phyloP scores from a whole-genome alignment of 202 grass and related monocot species.

The Setaria italica region DNA sequence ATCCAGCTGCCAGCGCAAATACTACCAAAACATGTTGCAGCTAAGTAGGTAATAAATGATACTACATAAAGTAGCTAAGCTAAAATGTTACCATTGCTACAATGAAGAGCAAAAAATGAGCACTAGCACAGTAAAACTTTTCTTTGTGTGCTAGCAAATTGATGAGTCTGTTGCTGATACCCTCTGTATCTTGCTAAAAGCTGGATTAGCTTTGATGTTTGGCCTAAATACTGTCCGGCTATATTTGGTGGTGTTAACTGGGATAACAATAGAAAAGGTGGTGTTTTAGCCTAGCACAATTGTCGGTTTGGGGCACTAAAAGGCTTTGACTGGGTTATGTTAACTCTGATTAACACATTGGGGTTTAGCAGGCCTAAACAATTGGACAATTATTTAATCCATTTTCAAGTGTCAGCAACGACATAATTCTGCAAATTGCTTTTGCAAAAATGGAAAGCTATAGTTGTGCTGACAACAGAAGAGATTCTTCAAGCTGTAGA shows the following conservation, averaged over 20 bases:
- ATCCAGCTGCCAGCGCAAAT: constrained; percentile 14
- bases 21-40: constrained; percentile 5
- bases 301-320: background rate
- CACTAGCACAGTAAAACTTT: constrained; percentile 16
- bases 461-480: background rate
- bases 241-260: background rate
- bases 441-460: background rate
- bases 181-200: background rate
- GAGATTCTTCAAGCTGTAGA: background rate
- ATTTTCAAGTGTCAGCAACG: background rate
- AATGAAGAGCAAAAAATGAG: constrained; percentile 9
- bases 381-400: background rate
- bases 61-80: constrained; percentile 3
- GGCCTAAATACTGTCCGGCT: background rate
- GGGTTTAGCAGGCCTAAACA: background rate
- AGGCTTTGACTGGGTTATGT: background rate
- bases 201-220: background rate
- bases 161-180: background rate
- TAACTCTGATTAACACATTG: background rate
- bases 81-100: constrained; percentile 11
- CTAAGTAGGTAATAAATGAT: constrained; percentile 5
- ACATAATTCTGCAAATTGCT: background rate
- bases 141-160: constrained; percentile 9
- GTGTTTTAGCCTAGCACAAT: background rate
- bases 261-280: constrained; percentile 2